Percentiles rank a stretch among this genome's conserved stretches.
Evolutionary conservation across 2,329 filamentous ascomycete species (phyloP).

Genomic region (Chaetomium sp.): DNA sequence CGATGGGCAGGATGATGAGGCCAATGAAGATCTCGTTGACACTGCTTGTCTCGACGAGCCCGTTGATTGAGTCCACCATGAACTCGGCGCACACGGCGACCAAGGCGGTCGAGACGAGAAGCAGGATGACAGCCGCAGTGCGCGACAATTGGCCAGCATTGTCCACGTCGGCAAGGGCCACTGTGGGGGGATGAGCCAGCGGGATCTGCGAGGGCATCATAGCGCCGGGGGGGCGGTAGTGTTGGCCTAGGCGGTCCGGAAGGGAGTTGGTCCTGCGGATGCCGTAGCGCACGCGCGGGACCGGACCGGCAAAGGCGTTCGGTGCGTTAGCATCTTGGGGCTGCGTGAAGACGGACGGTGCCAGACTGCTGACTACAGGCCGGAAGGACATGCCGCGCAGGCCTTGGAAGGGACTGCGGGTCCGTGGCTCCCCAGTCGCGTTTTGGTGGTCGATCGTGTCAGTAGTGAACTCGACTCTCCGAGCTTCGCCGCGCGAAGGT

Average conservation of each 20-base stretch:
- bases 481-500: conserved; percentile 47
- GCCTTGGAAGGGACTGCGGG: conserved; percentile 54
- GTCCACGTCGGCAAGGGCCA: conserved; percentile 38
- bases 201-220: conserved; percentile 54
- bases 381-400: conserved; percentile 63
- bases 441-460: conserved; percentile 32
- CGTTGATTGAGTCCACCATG: conserved; percentile 68
- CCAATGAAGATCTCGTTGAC: conserved; percentile 70
- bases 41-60: conserved; percentile 57
- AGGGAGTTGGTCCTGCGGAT: conserved; percentile 75
- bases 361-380: conserved; percentile 66
- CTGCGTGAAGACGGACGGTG: conserved; percentile 69
- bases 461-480: conserved; percentile 60
- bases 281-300: conserved; percentile 62
- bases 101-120: conserved; percentile 65
- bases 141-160: conserved; percentile 56
- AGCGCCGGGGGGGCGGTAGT: conserved; percentile 51
- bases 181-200: conserved; percentile 41
- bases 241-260: conserved; percentile 65
- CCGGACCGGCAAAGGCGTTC: conserved; percentile 46
- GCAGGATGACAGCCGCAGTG: conserved; percentile 60
- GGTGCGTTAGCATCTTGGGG: conserved; percentile 40
- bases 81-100: conserved; percentile 72
- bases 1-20: conserved; percentile 71
- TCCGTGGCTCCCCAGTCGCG: conserved; percentile 31